phyloP scores from a whole-genome alignment of 2,329 filamentous ascomycete species.

The Calonectria henricotiae region DNA sequence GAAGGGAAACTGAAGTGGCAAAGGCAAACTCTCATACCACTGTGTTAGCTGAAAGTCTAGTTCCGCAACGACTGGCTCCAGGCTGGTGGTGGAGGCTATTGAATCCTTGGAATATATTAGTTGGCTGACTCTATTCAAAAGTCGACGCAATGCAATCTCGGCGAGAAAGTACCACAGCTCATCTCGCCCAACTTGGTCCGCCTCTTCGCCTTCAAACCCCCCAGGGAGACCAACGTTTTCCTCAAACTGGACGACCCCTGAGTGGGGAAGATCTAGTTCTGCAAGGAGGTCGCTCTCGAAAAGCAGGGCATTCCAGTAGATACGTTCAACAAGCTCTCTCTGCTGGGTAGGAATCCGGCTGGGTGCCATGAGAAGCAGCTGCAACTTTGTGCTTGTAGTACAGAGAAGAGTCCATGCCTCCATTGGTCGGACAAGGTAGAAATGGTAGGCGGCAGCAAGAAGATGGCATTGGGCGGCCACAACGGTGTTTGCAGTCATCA shows the following conservation, averaged over 20 bases:
- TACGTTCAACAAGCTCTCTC: conserved; percentile 81
- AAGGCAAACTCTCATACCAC: conserved; percentile 86
- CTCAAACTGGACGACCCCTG: conserved; percentile 86
- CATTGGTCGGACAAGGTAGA: conserved; percentile 85
- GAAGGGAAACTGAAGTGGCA: conserved; percentile 84
- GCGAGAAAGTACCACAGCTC: conserved; percentile 91
- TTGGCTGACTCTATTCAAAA: conserved; percentile 85
- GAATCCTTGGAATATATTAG: conserved; percentile 85
- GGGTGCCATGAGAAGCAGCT: conserved; percentile 83
- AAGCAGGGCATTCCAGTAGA: conserved; percentile 88
- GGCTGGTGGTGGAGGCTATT: conserved; percentile 79
- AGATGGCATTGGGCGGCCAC: conserved; percentile 86
- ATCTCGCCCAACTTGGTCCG: conserved; percentile 77
- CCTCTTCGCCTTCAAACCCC: conserved; percentile 82
- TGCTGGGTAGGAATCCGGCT: conserved; percentile 80
- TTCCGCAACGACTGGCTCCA: conserved; percentile 85
- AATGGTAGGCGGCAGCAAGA: conserved; percentile 85
- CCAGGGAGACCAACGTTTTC: conserved; percentile 85
- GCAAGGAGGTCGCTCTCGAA: conserved; percentile 87
- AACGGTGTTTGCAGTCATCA: conserved; percentile 87
- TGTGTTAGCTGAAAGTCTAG: conserved; percentile 87
- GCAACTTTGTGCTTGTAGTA: conserved; percentile 86
- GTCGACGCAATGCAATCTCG: conserved; percentile 83
- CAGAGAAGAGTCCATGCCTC: conserved; percentile 88
- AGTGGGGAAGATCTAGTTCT: conserved; percentile 86